Conservation (phyloP, 768 basidiomycete genomes). For the Tulasnella sp. region DNA sequence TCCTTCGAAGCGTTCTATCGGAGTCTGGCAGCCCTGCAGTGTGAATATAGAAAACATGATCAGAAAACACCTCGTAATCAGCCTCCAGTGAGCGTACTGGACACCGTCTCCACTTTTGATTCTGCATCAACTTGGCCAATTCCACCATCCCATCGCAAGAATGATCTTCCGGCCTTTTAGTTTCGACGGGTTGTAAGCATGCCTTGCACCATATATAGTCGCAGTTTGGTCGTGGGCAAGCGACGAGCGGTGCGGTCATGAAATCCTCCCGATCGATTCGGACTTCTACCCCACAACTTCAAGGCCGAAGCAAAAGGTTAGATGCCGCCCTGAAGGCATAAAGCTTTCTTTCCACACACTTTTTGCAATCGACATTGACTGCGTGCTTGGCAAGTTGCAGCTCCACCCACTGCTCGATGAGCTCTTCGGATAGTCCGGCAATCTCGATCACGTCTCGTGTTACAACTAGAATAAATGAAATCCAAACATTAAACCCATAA, state of each 20-base stretch:
- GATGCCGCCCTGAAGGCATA: background rate
- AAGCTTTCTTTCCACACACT: conserved; percentile 34
- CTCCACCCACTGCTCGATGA: conserved; percentile 46
- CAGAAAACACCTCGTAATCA: background rate
- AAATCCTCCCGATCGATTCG: conserved; percentile 54
- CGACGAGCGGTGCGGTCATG: conserved; percentile 42
- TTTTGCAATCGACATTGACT: conserved; percentile 49
- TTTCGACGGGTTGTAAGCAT: conserved; percentile 48
- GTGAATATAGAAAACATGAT: background rate
- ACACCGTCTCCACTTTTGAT: conserved; percentile 60
- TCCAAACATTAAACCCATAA: conserved; percentile 1
- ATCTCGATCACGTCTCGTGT: conserved; percentile 44
- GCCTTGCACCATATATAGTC: conserved; percentile 57
- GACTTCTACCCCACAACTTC: conserved; percentile 45
- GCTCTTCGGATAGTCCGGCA: conserved; percentile 47
- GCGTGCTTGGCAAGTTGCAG: conserved; percentile 49
- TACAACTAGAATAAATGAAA: conserved; percentile 40
- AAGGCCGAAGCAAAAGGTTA: background rate
- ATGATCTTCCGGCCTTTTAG: conserved; percentile 44
- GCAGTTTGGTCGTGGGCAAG: conserved; percentile 53
- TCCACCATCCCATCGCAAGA: conserved; percentile 60
- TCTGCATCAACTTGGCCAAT: conserved; percentile 50
- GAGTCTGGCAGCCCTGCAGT: conserved; percentile 17
- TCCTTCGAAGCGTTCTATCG: conserved; percentile 17
- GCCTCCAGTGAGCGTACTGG: conserved; percentile 43